Evolutionary conservation across 1,284 basidiomycete species (phyloP), one percentile per base, ranked within the genome.

Genomic region (Cryptococcus amylolentus): DNA sequence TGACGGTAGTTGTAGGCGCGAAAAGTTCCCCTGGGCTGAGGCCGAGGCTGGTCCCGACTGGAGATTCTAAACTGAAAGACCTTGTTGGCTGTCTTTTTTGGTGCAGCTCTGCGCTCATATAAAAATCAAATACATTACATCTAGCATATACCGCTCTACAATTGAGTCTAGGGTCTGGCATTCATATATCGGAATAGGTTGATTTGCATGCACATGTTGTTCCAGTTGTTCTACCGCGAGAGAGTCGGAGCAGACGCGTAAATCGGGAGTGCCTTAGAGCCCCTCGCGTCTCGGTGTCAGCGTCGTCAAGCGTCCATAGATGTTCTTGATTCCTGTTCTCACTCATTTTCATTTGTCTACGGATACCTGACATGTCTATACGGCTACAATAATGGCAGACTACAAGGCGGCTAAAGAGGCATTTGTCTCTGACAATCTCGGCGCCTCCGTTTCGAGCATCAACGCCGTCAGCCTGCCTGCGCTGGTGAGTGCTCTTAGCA

Each of bases 381-480:
- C 31, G 10, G 10, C 10, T 10, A 35, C 31, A 35, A 35, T 35
- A 18, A 68, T 70, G 68, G 44, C 54, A 27, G 77, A 80, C 65
- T 96, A 96, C 82, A 94, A 92, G 77, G 64, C 81, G 16, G 84
- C 83, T 26, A 97, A 97, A 77, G 89, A 94, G 79, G 86, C 84
- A 0, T 98, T 93, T 69, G 88, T 94, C 47, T 86, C 90, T 16
- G 85, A 86, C 45, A 84, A 84, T 75, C 84, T 82, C 3, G 94
- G 94, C 2, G 88, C 88, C 0, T 85, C 85, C 5, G 80, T 96
- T 10, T 77, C 76, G 2, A 85, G 88, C 68, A 81, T 96, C 68
- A 92, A 93, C 71, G 64, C 84, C 44, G 79, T 95, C 37, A 89
- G 86, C 23, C 68, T 83, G 5, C 85, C 86, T 5, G 86, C 87